These are phyloP conservation scores for Myriosclerotinia scirpicola DNA, from an alignment of 2,329 filamentous ascomycete genomes.

Conservation along the genomic window DNA sequence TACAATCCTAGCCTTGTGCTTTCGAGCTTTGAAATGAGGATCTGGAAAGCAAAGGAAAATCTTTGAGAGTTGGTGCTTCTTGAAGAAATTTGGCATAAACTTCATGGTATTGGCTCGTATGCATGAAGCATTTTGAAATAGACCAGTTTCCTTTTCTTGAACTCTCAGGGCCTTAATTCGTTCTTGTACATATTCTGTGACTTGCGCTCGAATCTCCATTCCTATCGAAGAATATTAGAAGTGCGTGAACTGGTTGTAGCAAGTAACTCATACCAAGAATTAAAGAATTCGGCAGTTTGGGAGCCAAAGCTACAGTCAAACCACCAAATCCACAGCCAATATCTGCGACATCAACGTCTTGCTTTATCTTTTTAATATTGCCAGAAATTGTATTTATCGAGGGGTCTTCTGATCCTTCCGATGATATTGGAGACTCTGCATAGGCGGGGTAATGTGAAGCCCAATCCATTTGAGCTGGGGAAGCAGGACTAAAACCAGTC, in stretches of 20 bases:
- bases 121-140: slow-evolving; percentile 85
- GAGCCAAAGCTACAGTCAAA: slow-evolving; percentile 79
- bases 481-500: slow-evolving; percentile 62
- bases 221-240: slow-evolving; percentile 50
- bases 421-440: slow-evolving; percentile 45
- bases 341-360: slow-evolving; percentile 87
- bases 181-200: slow-evolving; percentile 87
- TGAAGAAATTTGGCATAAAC: slow-evolving; percentile 98
- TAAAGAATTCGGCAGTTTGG: slow-evolving; percentile 75
- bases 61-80: slow-evolving; percentile 74
- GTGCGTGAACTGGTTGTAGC: background rate
- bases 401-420: slow-evolving; percentile 33
- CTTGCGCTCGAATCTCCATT: slow-evolving; percentile 88
- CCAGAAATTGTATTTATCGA: slow-evolving; percentile 22
- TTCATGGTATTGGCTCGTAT: slow-evolving; percentile 97
- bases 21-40: slow-evolving; percentile 95
- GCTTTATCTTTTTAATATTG: slow-evolving; percentile 47
- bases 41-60: slow-evolving; percentile 99
- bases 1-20: slow-evolving; percentile 96
- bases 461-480: slow-evolving; percentile 89
- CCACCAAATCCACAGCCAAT: slow-evolving; percentile 98
- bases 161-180: slow-evolving; percentile 78
- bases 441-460: slow-evolving; percentile 77
- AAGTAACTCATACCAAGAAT: slow-evolving; percentile 65
- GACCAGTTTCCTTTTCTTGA: slow-evolving; percentile 54